Evolutionary conservation across 495 filamentous ascomycete species (phyloP), one percentile per base, ranked within the genome.

Genomic region (Corynascus novoguineensis): DNA sequence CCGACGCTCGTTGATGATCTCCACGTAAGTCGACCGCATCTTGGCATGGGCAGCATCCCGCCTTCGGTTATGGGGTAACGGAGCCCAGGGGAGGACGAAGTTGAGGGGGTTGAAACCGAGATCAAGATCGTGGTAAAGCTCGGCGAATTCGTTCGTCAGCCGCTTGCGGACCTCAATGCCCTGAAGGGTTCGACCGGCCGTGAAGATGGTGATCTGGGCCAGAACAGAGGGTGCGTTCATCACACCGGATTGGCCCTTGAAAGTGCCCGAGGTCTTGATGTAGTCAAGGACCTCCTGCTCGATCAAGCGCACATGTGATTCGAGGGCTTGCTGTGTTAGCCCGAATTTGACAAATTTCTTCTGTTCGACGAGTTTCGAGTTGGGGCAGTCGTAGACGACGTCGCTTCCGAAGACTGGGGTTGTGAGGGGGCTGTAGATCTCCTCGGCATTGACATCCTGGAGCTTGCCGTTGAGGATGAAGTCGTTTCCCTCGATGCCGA

Each of bases 331-430:
- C 35, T 82, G 82, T 27, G 88, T 89, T 45, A 95, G 83, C 40
- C 88, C 89, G 65, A 89, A 80, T 70, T 95, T 92, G 80, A 92
- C 27, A 50, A 71, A 68, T 67, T 72, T 74, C 68, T 74, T 74
- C 59, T 74, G 71, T 60, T 74, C 71, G 68, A 72, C 70, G 45
- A 70, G 68, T 69, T 92, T 91, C 47, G 87, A 75, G 65, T 92
- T 92, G 27, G 89, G 88, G 67, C 88, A 90, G 70, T 95, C 89
- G 67, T 92, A 95, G 19, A 92, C 86, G 21, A 95, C 88, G 71
- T 90, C 88, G 37, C 83, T 83, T 55, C 89, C 89, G 63, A 95
- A 95, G 31, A 95, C 87, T 2, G 89, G 89, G 5, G 86, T 92
- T 4, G 89, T 95, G 44, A 95, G 77, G 41, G 85, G 83, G 28